phyloP scores from a whole-genome alignment of 1,139 yeast genomes.

The Hemisphaericaspora lyxosophila region DNA sequence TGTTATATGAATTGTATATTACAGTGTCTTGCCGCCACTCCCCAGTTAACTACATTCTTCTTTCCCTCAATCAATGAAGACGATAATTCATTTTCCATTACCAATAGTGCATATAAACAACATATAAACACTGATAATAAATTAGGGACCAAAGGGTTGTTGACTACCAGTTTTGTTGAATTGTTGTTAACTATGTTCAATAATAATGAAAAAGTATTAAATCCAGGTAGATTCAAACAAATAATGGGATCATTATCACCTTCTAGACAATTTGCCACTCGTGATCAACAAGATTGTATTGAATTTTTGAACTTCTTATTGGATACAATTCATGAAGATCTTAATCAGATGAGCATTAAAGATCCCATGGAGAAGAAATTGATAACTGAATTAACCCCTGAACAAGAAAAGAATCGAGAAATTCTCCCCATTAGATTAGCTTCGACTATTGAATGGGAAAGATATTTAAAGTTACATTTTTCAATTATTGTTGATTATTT shows the following conservation, averaged over 20 bases:
- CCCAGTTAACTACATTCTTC: constrained; percentile 43
- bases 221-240: constrained; percentile 60
- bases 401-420: constrained; percentile 77
- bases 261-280: constrained; percentile 59
- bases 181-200: constrained; percentile 60
- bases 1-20: constrained; percentile 92
- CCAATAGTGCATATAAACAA: constrained; percentile 52
- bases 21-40: constrained; percentile 67
- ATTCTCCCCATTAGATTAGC: constrained; percentile 77
- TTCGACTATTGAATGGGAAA: constrained; percentile 92
- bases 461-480: constrained; percentile 79
- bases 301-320: constrained; percentile 83
- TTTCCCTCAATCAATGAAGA: constrained; percentile 28
- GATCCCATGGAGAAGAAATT: constrained; percentile 39
- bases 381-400: constrained; percentile 56
- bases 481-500: constrained; percentile 83
- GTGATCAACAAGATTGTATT: constrained; percentile 90
- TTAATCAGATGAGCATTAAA: constrained; percentile 56
- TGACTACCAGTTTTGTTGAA: constrained; percentile 72
- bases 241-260: constrained; percentile 71
- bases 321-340: constrained; percentile 86
- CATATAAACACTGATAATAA: constrained; percentile 75
- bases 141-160: constrained; percentile 79
- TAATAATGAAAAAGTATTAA: constrained; percentile 47
- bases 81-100: constrained; percentile 13